phyloP scores from a whole-genome alignment of 768 basidiomycete genomes.

The Amanita muscaria region DNA sequence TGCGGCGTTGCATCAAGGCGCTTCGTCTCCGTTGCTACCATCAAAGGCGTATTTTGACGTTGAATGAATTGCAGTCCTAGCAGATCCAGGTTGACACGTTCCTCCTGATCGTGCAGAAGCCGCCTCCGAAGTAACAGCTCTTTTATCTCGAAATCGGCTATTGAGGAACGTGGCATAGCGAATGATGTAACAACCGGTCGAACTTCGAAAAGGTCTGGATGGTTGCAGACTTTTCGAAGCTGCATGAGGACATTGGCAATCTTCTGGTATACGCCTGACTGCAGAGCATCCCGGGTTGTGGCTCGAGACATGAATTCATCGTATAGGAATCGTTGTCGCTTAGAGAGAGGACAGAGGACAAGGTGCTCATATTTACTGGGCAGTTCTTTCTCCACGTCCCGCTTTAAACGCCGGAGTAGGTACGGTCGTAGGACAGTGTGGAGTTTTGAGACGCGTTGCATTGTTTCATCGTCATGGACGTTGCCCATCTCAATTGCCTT shows the following conservation, averaged over 20 bases:
- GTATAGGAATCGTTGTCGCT: conserved; percentile 89
- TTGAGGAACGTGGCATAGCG: conserved; percentile 63
- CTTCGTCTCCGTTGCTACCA: conserved; percentile 45
- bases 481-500: conserved; percentile 86
- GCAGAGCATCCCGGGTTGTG: conserved; percentile 72
- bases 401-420: conserved; percentile 89
- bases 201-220: conserved; percentile 88
- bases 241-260: conserved; percentile 97
- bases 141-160: conserved; percentile 78
- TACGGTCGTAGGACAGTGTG: conserved; percentile 95
- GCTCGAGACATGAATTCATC: conserved; percentile 93
- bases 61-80: conserved; percentile 58
- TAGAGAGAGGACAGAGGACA: conserved; percentile 80
- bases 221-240: conserved; percentile 91
- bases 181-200: conserved; percentile 77
- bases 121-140: conserved; percentile 77
- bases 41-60: conserved; percentile 41
- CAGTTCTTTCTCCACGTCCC: conserved; percentile 94
- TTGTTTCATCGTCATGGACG: conserved; percentile 68
- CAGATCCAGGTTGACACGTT: conserved; percentile 50
- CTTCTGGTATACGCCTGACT: conserved; percentile 81
- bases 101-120: conserved; percentile 46
- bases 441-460: conserved; percentile 79
- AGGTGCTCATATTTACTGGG: conserved; percentile 93
- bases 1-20: conserved; percentile 50